These are phyloP conservation scores for Taphrina sp. DNA, from an alignment of 1,139 yeast species.

Conservation along the genomic window DNA sequence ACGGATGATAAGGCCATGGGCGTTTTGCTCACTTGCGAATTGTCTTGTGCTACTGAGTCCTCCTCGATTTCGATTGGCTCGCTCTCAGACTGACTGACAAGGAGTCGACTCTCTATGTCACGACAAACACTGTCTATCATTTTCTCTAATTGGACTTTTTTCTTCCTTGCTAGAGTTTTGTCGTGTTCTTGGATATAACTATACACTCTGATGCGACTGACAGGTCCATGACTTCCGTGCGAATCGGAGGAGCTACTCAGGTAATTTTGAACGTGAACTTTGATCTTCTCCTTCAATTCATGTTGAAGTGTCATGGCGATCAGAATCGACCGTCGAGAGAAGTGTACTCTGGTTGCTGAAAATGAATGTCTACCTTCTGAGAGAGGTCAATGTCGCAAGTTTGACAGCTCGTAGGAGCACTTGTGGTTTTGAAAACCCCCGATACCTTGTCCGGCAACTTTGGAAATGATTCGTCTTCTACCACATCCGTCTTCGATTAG, in stretches of 20 bases:
- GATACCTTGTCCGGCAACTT: too few relatives aligned
- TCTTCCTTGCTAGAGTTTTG: slow-evolving; percentile 19
- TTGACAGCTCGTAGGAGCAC: too few relatives aligned
- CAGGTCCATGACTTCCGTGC: slow-evolving; percentile 4
- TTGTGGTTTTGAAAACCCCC: too few relatives aligned
- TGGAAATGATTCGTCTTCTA: too few relatives aligned
- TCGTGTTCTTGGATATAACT: slow-evolving; percentile 20
- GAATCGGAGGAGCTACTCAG: neutral
- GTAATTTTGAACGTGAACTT: slow-evolving; percentile 16
- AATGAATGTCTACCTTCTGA: too few relatives aligned
- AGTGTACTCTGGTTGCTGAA: too few relatives aligned
- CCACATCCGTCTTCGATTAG: too few relatives aligned
- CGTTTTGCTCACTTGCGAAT: too few relatives aligned
- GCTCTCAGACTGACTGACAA: slow-evolving; percentile 1
- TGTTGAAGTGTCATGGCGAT: slow-evolving; percentile 16
- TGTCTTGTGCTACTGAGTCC: neutral
- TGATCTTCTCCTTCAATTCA: slow-evolving; percentile 11
- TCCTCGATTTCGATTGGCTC: slow-evolving; percentile 3
- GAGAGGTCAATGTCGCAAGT: too few relatives aligned
- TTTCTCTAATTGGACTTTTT: slow-evolving; percentile 19
- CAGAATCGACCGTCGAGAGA: too few relatives aligned
- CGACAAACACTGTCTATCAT: slow-evolving; percentile 22
- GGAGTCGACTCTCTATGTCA: slow-evolving; percentile 12
- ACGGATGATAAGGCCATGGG: too few relatives aligned
- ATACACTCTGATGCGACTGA: slow-evolving; percentile 20